A percentile compares a stretch with the other conserved stretches of the same genome.
These are phyloP conservation scores for Acer negundo DNA, from an alignment of 345 rosid genomes.

Conservation along the genomic window DNA sequence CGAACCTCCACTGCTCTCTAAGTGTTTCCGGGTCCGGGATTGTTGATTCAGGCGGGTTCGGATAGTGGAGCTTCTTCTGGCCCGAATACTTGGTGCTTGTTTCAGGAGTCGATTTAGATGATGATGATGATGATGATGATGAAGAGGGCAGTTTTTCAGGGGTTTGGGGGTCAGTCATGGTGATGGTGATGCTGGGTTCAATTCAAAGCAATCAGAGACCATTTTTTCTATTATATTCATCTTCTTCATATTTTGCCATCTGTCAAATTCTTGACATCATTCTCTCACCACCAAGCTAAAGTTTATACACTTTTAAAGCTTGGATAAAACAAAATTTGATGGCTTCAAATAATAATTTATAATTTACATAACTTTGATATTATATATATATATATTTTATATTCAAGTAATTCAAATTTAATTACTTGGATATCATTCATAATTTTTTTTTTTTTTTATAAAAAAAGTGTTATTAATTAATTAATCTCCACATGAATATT, in stretches of 20 bases:
- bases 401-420: too few species aligned
- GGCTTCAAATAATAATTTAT: too few species aligned
- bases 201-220: not conserved
- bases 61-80: constrained; percentile 46
- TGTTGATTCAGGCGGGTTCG: constrained; percentile 61
- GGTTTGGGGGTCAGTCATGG: constrained; percentile 23
- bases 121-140: constrained; percentile 15
- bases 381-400: too few species aligned
- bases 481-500: too few species aligned
- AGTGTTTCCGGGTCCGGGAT: constrained; percentile 77
- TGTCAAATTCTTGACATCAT: not conserved
- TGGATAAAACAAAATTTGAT: too few species aligned
- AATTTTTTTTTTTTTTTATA: too few species aligned
- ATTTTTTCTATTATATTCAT: not conserved
- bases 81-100: constrained; percentile 32
- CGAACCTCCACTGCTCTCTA: constrained; percentile 88
- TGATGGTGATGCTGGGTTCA: not conserved
- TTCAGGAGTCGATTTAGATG: constrained; percentile 31
- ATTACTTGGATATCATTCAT: too few species aligned
- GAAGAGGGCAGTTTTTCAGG: constrained; percentile 11
- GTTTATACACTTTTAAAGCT: too few species aligned
- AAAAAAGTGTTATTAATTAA: too few species aligned
- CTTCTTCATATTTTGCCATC: not conserved
- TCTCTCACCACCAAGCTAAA: not conserved
- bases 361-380: too few species aligned